phyloP scores from a whole-genome alignment of 1,284 basidiomycete species.

The Agaricales sp. region DNA sequence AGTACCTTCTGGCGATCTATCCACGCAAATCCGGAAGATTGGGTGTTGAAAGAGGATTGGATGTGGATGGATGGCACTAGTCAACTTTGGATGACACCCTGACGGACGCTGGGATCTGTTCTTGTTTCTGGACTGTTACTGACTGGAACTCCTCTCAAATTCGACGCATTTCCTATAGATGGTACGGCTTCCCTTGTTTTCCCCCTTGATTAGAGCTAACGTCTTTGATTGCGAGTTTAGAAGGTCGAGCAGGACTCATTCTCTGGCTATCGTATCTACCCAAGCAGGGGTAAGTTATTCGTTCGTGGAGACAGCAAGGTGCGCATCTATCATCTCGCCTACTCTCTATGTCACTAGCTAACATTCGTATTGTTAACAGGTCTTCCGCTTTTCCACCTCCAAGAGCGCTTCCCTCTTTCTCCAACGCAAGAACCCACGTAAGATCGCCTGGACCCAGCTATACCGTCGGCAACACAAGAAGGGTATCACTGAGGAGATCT shows the following conservation, averaged over 20 bases:
- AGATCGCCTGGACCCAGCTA: constrained; percentile 97
- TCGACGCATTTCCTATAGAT: constrained; percentile 26
- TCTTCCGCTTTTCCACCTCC: constrained; percentile 85
- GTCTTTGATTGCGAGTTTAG: constrained; percentile 40
- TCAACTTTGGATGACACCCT: constrained; percentile 28
- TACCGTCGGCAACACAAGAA: constrained; percentile 99
- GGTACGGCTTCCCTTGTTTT: constrained; percentile 27
- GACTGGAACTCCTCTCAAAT: constrained; percentile 12
- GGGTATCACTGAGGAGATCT: constrained; percentile 97
- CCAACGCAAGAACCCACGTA: constrained; percentile 99
- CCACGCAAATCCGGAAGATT: constrained; percentile 15
- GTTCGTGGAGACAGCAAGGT: constrained; percentile 97
- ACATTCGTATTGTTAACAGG: constrained; percentile 36
- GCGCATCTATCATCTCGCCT: constrained; percentile 15
- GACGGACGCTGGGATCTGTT: constrained; percentile 4
- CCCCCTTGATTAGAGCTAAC: not conserved
- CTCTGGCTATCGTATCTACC: constrained; percentile 95
- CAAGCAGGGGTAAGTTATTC: constrained; percentile 90
- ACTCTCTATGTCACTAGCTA: not conserved
- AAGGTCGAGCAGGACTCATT: constrained; percentile 97
- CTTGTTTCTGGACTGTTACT: constrained; percentile 13
- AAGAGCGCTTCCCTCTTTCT: constrained; percentile 97
- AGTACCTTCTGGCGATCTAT: constrained; percentile 11
- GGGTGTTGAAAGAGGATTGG: constrained; percentile 13
- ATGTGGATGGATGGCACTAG: constrained; percentile 31